Evolutionary conservation across 2,329 filamentous ascomycete genomes (phyloP).

Genomic region (Arthrobotrys musiformis): DNA sequence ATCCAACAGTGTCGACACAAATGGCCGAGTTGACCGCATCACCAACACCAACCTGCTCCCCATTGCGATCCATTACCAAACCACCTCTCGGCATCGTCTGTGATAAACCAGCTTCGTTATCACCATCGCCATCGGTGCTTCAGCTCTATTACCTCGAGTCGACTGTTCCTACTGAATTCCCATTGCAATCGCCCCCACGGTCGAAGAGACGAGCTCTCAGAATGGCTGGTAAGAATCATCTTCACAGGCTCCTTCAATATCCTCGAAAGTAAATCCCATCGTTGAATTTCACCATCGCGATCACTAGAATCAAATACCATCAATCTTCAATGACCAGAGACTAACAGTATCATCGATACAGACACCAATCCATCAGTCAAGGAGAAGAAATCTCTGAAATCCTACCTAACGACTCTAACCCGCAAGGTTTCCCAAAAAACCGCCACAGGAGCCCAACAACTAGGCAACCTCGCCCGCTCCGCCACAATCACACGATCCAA

Average conservation of each 20-base stretch:
- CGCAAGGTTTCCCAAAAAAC: slow-evolving; percentile 21
- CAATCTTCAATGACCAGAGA: no score
- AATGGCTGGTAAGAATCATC: no score
- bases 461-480: slow-evolving; percentile 4
- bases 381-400: slow-evolving; percentile 7
- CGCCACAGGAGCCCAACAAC: background rate
- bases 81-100: background rate
- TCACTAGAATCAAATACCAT: no score
- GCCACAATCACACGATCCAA: background rate
- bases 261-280: no score
- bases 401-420: background rate
- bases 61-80: background rate
- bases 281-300: no score
- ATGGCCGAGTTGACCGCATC: background rate
- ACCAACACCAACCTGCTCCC: background rate
- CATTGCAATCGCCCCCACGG: no score
- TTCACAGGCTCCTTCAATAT: no score
- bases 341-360: no score
- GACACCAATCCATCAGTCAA: background rate
- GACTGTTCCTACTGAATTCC: background rate
- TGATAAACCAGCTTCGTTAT: background rate
- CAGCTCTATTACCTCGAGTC: background rate
- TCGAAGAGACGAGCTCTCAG: no score
- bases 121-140: background rate
- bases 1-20: background rate